Conservation (phyloP, 2,329 filamentous ascomycete species). For the Onygenales sp. region DNA sequence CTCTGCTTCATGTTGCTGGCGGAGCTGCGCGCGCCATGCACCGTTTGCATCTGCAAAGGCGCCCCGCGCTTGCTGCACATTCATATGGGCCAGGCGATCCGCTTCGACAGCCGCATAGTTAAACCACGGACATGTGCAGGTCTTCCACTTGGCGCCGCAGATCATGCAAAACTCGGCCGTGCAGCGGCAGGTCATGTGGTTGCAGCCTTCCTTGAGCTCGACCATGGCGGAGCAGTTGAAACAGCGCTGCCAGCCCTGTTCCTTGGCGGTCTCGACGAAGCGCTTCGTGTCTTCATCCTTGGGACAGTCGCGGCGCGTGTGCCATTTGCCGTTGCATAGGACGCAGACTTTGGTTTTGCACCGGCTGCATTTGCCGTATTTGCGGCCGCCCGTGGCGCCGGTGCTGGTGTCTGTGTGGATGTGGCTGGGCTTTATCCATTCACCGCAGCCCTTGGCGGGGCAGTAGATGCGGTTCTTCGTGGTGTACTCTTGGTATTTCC, state of each 20-base stretch:
- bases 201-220: conserved; percentile 72
- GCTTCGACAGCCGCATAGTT: conserved; percentile 49
- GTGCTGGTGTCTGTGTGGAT: conserved; percentile 46
- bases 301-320: conserved; percentile 60
- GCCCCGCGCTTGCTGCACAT: conserved; percentile 58
- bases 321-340: conserved; percentile 64
- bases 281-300: conserved; percentile 33
- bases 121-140: conserved; percentile 74
- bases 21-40: conserved; percentile 14
- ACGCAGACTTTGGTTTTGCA: conserved; percentile 70
- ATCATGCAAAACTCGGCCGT: conserved; percentile 80
- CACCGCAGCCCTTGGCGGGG: conserved; percentile 60
- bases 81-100: conserved; percentile 71
- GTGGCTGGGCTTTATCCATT: conserved; percentile 67
- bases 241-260: conserved; percentile 69
- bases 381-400: conserved; percentile 44
- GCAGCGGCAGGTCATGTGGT: conserved; percentile 82
- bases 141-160: conserved; percentile 74
- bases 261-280: conserved; percentile 54
- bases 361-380: conserved; percentile 58
- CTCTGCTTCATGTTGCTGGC: conserved; percentile 41
- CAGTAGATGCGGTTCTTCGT: conserved; percentile 70
- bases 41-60: not conserved
- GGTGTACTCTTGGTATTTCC: conserved; percentile 67
- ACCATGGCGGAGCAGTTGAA: conserved; percentile 68